Conservation (phyloP, 345 rosid genomes). For the Angophora floribunda region DNA sequence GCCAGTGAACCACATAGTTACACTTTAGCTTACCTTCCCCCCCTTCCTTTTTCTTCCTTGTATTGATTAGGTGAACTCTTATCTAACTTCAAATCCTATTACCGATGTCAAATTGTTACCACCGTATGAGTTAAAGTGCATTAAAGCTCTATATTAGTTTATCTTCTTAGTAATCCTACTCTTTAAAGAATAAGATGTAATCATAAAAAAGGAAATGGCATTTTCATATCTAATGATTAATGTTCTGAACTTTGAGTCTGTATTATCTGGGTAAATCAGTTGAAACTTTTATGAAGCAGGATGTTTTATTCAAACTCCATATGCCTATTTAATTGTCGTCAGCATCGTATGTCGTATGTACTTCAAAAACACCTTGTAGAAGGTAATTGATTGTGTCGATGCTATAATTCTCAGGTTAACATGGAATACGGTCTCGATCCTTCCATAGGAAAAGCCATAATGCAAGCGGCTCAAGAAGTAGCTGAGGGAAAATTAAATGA, state of each 20-base stretch:
- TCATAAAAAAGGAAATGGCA: neutral
- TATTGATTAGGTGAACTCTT: neutral
- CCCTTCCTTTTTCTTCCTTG: neutral
- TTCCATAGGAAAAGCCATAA: slow-evolving; percentile 71
- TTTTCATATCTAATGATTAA: neutral
- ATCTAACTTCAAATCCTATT: neutral
- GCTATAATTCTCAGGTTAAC: slow-evolving; percentile 46
- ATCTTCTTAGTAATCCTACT: neutral
- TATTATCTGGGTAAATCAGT: neutral
- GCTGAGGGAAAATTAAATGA: slow-evolving; percentile 82
- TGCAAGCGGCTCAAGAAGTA: slow-evolving; percentile 93
- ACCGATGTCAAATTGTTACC: neutral
- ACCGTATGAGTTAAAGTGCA: neutral
- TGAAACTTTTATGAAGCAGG: neutral
- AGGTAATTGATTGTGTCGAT: neutral
- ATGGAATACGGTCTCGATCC: slow-evolving; percentile 93
- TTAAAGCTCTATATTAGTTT: neutral
- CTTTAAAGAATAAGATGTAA: neutral
- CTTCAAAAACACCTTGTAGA: neutral
- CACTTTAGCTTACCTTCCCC: neutral
- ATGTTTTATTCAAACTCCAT: neutral
- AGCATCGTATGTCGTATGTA: neutral
- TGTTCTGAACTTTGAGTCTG: neutral
- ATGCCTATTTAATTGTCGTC: neutral
- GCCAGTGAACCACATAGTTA: neutral